Evolutionary conservation across 2,329 filamentous ascomycete genomes (phyloP), one percentile per base, ranked within the genome.

Genomic region (Emergomyces orientalis): DNA sequence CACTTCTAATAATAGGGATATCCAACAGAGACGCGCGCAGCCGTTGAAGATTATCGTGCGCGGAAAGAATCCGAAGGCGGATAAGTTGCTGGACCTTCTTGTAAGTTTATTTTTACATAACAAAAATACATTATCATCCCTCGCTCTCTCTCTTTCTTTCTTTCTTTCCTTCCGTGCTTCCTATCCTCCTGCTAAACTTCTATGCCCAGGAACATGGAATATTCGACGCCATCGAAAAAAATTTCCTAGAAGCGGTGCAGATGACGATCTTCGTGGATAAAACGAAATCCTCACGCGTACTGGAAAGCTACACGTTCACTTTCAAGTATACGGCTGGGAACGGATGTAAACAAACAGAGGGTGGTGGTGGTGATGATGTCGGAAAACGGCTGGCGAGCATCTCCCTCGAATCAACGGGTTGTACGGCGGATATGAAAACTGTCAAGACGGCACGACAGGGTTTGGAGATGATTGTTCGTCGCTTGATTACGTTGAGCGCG

Each of bases 241-340:
- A 76, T 34, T 71, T 74, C 30, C 73, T 83, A 3, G 73, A 75
- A 34, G 75, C 76, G 2, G 63, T 83, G n/a, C 77, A 81, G 63
- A 66, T 82, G 39, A 78, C 76, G 43, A 73, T 83, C 25, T 74
- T 77, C 63, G 72, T 76, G 37, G 72, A 78, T 64, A 72, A 72
- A 25, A 66, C 74, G 22, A 63, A 71, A 6, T 71, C 73, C 2
- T 65, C 69, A 8, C 69, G 77, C 37, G 74, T 81, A n/a, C 58
- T 82, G 13, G 81, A 83, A 68, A 75, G 74, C 4, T 82, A 82
- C 68, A 80, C 76, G 1, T 82, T 82, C 65, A 75, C 73, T 5
- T 78, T 83, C 68, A 75, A 76, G 25, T 82, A 82, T 65, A 63
- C 66, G 65, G 58, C 68, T 62, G n/a, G n/a, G n/a, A n/a, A n/a